Evolutionary conservation across 768 basidiomycete genomes (phyloP).

Genomic region (Gymnopilus junonius): DNA sequence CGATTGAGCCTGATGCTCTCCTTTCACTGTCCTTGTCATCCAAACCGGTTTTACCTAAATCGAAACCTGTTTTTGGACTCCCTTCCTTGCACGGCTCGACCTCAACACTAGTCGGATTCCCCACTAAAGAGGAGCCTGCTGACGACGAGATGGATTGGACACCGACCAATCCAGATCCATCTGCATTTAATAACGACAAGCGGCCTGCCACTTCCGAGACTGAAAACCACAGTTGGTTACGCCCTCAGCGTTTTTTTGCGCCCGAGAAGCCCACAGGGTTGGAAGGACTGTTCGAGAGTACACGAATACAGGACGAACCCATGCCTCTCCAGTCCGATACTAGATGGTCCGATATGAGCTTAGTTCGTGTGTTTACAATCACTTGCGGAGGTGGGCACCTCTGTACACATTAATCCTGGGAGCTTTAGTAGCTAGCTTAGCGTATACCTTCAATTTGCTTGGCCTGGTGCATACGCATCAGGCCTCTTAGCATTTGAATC

Average conservation of each 20-base stretch:
- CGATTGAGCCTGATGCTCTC: conserved; percentile 59
- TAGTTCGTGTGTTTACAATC: conserved; percentile 9
- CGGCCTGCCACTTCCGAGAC: conserved; percentile 24
- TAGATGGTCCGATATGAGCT: conserved; percentile 1
- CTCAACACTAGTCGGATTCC: conserved; percentile 20
- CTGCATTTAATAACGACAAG: conserved; percentile 25
- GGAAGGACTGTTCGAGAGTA: conserved; percentile 68
- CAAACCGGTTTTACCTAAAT: conserved; percentile 54
- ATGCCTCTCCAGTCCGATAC: conserved; percentile 17
- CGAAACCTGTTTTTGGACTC: conserved; percentile 68
- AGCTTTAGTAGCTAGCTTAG: conserved; percentile 13
- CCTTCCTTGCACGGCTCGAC: conserved; percentile 57
- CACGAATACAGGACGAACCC: conserved; percentile 56
- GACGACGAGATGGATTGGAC: conserved; percentile 64
- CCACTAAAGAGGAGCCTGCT: conserved; percentile 38
- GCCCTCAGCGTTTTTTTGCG: conserved; percentile 76
- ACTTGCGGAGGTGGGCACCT: conserved; percentile 40
- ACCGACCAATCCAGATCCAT: conserved; percentile 48
- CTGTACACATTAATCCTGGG: conserved; percentile 35
- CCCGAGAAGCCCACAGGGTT: conserved; percentile 81
- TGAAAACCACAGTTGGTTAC: conserved; percentile 56
- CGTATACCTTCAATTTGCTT: conserved; percentile 18
- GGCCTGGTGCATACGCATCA: conserved; percentile 9
- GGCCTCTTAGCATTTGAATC: conserved; percentile 10
- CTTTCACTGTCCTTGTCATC: conserved; percentile 68